phyloP scores from a whole-genome alignment of 1,284 basidiomycete species.

The Sphagnurus paluster region DNA sequence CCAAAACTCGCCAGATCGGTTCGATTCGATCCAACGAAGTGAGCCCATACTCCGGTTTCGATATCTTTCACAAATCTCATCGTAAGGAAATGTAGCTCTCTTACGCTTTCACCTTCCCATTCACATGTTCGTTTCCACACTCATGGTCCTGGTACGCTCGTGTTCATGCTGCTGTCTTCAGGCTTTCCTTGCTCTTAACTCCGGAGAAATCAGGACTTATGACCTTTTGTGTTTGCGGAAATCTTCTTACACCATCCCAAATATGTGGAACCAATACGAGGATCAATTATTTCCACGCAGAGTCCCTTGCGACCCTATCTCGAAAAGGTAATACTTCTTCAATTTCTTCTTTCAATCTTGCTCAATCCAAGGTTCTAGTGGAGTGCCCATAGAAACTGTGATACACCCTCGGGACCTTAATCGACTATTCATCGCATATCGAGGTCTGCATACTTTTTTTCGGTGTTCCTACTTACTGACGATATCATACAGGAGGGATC shows the following conservation, averaged over 20 bases:
- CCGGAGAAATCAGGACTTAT: conserved; percentile 65
- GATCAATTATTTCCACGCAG: conserved; percentile 62
- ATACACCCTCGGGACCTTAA: conserved; percentile 84
- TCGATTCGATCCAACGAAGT: conserved; percentile 49
- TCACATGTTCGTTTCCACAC: conserved; percentile 60
- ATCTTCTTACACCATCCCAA: conserved; percentile 67
- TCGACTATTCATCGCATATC: conserved; percentile 79
- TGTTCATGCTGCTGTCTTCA: conserved; percentile 26
- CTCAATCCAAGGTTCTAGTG: conserved; percentile 29
- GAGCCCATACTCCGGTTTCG: conserved; percentile 2
- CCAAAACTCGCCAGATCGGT: conserved; percentile 56
- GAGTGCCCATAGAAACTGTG: conserved; percentile 57
- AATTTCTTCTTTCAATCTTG: neutral
- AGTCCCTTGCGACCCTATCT: conserved; percentile 39
- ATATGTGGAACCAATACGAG: conserved; percentile 78
- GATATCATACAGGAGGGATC: conserved; percentile 59
- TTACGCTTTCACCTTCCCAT: conserved; percentile 69
- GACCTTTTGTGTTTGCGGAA: conserved; percentile 66
- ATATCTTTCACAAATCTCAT: neutral
- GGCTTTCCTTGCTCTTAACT: conserved; percentile 61
- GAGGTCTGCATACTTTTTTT: conserved; percentile 45
- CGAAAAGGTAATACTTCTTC: conserved; percentile 43
- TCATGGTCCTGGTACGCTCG: conserved; percentile 13
- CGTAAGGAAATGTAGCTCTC: conserved; percentile 9
- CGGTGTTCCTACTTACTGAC: neutral